These are phyloP conservation scores for Boletus eberwhitei DNA, from an alignment of 768 basidiomycete species.

Conservation along the genomic window DNA sequence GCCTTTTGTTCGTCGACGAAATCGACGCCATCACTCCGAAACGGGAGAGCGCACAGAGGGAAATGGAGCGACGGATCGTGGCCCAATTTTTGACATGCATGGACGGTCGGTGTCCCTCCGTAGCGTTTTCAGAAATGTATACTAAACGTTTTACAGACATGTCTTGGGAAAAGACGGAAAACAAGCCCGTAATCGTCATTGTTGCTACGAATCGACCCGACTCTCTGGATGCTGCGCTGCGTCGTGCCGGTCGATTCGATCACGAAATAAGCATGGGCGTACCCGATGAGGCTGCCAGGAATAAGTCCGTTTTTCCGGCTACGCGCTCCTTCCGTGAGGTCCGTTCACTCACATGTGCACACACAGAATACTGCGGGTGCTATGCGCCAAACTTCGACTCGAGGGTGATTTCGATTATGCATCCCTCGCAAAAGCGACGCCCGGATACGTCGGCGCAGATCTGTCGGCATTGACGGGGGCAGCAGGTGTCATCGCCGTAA, in stretches of 20 bases:
- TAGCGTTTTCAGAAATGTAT: not conserved
- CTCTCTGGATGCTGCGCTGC: slow-evolving; percentile 87
- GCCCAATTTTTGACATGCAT: slow-evolving; percentile 98
- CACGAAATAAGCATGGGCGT: slow-evolving; percentile 98
- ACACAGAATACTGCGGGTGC: slow-evolving; percentile 78
- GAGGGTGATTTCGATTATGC: slow-evolving; percentile 87
- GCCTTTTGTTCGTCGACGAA: slow-evolving; percentile 94
- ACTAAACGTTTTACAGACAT: slow-evolving; percentile 61
- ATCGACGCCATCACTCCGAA: slow-evolving; percentile 98
- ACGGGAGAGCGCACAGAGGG: slow-evolving; percentile 94
- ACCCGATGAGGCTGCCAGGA: slow-evolving; percentile 85
- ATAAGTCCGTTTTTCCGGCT: slow-evolving; percentile 59
- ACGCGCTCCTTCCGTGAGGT: not conserved
- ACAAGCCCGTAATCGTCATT: slow-evolving; percentile 90
- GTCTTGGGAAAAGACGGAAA: slow-evolving; percentile 92
- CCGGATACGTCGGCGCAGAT: slow-evolving; percentile 97
- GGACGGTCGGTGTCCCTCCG: slow-evolving; percentile 76
- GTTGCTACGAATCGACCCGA: slow-evolving; percentile 97
- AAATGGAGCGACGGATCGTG: slow-evolving; percentile 97
- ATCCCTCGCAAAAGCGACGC: slow-evolving; percentile 86
- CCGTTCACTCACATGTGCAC: not conserved
- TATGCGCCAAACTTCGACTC: slow-evolving; percentile 79
- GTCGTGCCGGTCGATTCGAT: slow-evolving; percentile 93
- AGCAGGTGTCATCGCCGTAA: slow-evolving; percentile 94
- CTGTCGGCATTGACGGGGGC: slow-evolving; percentile 86